Base-by-base conservation (phyloP, 2,329 filamentous ascomycete species). In the Emericellopsis cladophorae region DNA sequence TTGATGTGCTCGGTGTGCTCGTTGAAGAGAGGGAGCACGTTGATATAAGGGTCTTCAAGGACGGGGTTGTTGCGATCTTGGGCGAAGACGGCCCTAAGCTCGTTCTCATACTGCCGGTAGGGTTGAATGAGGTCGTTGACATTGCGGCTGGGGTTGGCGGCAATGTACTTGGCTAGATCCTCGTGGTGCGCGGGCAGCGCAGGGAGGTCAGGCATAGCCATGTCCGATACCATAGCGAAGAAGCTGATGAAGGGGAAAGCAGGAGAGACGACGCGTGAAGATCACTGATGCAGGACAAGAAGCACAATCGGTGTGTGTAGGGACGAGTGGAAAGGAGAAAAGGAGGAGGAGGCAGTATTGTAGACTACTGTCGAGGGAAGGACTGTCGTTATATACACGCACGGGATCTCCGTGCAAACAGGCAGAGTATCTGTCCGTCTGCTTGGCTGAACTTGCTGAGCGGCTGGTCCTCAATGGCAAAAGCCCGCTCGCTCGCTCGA, bases 31-130 rank as follows among this genome's bases (percentile, higher is more conserved):
- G 82, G 79, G 7, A 84, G 61, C 21, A 83, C 62, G 49, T 84
- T 85, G 53, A 82, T 59, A 43, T 70, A 58, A 7, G 66, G 66
- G 46, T 81, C 69, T 29, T 72, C 55, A 15, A 82, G 62, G 16
- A 66, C 60, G 7, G 73, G 66, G 46, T 83, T 75, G 40, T 65
- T 58, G 6, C 77, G 76, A 38, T 83, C 68, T 51, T 86, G 83
- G 31, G 82, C 81, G 51, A 79, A 87, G 15, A 81, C 52, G 46
- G 79, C 70, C 36, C 83, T 76, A 40, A 87, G 64, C 44, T 73
- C 68, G 37, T 74, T 68, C 55, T 88, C 83, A 49, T 79, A 85
- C 41, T 72, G 58, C 53, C 80, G 76, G 58, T 77, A 87, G 0
- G 82, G 82, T 39, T 70, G 61, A 42, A 86, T 57, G 40, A 87